Evolutionary conservation across 805 yeast species (phyloP), one percentile per base, ranked within the genome.

Genomic region (Candida broadrunensis): DNA sequence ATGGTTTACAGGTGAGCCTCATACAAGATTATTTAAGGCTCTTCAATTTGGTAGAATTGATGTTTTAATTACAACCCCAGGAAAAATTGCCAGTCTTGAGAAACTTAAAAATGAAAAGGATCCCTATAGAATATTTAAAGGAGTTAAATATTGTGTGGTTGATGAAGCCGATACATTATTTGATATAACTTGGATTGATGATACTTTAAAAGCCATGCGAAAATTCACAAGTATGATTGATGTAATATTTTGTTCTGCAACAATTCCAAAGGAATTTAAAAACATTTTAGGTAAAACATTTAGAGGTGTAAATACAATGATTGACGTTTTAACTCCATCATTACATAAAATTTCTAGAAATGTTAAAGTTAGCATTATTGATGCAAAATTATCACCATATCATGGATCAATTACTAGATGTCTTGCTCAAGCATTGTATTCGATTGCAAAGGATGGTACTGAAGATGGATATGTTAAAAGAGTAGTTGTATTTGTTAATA

Each of bases 111-210:
- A 67, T 43, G 42, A 55, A 21, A 40, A 45, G 27, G 51, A 44
- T 48, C 74, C 61, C 4, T 67, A 62, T 45, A 59, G 71, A 27
- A 52, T 65, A 18, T 65, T 78, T 44, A 60, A 60, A 35, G 58
- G 66, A 12, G 79, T 83, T 4, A 70, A 72, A 20, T 83, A 75
- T 53, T 70, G 85, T 34, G 91, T 87, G 2, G 77, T 86, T 12
- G 99, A 91, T 58, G 99, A 91, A 61, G 98, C 99, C 0, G 99
- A 91, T 62, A 85, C 96, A 0, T 65, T 91, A 41, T 74, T 90
- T 80, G 96, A 90, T 56, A 77, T 79, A 38, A 83, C 93, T 0
- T 90, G 89, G 75, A 60, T 81, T 9, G 73, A 73, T 19, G 81
- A 79, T 36, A 86, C 96, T 2, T 73, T 78, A 46, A 60, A 67